Evolutionary conservation across 176 grass and related monocot genomes (phyloP).

Genomic region (Triticum timopheevii): DNA sequence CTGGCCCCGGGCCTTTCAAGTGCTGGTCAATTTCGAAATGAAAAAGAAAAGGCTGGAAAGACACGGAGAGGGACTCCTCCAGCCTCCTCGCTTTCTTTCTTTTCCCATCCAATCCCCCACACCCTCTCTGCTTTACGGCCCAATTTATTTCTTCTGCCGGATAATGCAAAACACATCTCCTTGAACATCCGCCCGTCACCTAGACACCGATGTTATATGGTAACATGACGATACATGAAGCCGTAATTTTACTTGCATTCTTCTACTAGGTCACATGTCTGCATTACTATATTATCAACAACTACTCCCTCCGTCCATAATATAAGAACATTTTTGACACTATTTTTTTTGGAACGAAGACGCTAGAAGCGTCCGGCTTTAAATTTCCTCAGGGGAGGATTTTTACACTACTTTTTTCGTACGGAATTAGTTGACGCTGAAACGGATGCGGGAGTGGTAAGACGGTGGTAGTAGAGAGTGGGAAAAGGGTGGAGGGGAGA

Average conservation of each 20-base stretch:
- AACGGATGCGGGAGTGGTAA: too few relatives aligned
- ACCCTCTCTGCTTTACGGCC: neutral
- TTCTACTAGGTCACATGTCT: neutral
- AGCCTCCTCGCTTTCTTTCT: constrained; percentile 35
- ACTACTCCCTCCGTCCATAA: neutral
- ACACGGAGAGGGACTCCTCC: constrained; percentile 50
- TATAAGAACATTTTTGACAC: too few relatives aligned
- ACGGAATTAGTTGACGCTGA: too few relatives aligned
- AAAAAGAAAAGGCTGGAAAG: constrained; percentile 64
- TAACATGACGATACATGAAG: neutral
- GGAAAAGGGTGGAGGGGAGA: neutral
- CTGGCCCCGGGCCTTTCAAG: constrained; percentile 24
- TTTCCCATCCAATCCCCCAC: neutral
- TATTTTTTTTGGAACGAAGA: too few relatives aligned
- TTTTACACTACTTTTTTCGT: too few relatives aligned
- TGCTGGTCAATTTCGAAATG: constrained; percentile 84
- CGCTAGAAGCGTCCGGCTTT: too few relatives aligned
- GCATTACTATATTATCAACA: neutral
- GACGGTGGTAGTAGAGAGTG: neutral
- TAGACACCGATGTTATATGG: neutral
- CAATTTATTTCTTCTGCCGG: neutral
- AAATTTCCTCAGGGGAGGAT: too few relatives aligned
- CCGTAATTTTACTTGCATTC: neutral
- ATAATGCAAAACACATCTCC: constrained; percentile 1
- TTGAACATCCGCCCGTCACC: neutral